phyloP scores from a whole-genome alignment of 2,329 filamentous ascomycete genomes.

The Fusarium pseudocircinatum region DNA sequence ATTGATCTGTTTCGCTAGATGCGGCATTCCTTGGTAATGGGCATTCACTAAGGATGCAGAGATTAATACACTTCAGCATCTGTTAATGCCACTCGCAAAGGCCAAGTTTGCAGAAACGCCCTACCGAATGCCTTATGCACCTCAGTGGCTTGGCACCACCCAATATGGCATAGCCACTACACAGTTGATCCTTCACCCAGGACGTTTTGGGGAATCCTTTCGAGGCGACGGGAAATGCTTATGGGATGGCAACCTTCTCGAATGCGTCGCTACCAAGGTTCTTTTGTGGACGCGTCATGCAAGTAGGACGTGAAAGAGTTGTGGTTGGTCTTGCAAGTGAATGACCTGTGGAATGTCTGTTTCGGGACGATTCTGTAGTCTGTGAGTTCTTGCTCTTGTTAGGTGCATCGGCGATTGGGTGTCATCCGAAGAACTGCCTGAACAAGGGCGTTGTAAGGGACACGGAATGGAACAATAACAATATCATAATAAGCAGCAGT shows the following conservation, averaged over 20 bases:
- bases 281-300: neutral
- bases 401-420: no score
- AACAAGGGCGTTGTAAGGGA: neutral
- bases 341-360: no score
- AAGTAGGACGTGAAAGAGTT: no score
- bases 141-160: neutral
- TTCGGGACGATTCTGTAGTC: no score
- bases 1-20: no score
- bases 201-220: neutral
- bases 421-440: neutral
- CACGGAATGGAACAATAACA: neutral
- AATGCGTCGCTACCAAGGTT: neutral
- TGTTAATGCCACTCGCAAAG: no score
- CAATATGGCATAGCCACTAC: neutral
- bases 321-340: no score
- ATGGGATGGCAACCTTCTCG: neutral
- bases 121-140: neutral
- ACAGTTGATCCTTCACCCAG: neutral
- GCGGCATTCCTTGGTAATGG: fast-evolving
- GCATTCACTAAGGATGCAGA: fast-evolving
- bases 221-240: neutral
- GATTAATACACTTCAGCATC: no score
- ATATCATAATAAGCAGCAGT: neutral
- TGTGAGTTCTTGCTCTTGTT: no score
- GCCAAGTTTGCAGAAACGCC: neutral